Percentiles rank a stretch among this genome's conserved stretches.
Conservation (phyloP, 2,329 filamentous ascomycete genomes). For the Apiospora marii region DNA sequence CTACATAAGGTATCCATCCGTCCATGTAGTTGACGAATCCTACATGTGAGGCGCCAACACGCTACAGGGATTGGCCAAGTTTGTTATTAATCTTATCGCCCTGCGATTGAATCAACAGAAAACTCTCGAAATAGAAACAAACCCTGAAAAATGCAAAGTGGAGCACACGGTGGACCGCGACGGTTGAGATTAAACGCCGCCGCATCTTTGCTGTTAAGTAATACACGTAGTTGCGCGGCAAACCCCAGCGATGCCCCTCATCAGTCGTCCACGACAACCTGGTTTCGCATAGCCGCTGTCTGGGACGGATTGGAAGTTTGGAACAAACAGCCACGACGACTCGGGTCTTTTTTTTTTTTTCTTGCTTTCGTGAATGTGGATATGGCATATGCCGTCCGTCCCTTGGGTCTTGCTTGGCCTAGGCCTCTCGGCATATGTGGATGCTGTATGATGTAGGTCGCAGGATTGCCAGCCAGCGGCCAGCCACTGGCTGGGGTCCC, state of each 20-base stretch:
- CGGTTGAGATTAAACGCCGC: background rate
- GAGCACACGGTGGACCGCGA: background rate
- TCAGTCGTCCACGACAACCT: background rate
- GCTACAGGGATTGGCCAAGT: background rate
- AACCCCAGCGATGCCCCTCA: background rate
- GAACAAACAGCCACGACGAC: background rate
- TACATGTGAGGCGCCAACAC: background rate
- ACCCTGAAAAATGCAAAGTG: background rate
- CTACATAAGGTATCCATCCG: too few species aligned
- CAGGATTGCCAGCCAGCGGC: background rate
- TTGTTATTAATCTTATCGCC: background rate
- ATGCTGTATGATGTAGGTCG: conserved; percentile 8
- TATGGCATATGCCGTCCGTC: background rate
- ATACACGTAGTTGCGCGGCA: conserved; percentile 1
- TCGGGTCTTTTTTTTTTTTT: background rate
- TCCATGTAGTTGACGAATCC: background rate
- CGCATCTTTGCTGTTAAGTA: background rate
- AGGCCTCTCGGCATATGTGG: background rate
- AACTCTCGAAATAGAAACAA: conserved; percentile 6
- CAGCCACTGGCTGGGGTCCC: background rate
- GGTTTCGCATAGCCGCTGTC: background rate
- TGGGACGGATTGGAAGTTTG: background rate
- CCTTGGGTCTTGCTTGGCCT: background rate
- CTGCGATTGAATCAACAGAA: background rate
- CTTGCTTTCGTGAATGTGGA: background rate